Conservation (phyloP, 768 basidiomycete species). For the Mycena crocata region DNA sequence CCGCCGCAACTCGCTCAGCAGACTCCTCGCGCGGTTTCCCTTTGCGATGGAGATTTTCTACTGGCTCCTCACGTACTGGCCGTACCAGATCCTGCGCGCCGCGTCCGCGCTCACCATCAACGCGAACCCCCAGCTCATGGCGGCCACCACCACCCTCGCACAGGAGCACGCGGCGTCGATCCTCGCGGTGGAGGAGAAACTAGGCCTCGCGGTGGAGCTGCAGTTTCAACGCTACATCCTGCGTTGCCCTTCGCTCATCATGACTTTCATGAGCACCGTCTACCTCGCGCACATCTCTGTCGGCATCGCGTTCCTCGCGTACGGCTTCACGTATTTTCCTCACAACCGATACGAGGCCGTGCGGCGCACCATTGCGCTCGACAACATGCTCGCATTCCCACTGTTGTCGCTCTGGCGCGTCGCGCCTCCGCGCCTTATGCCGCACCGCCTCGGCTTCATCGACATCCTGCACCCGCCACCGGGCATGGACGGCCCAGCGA, state of each 20-base stretch:
- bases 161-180: slow-evolving; percentile 8
- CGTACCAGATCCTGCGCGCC: slow-evolving; percentile 6
- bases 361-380: slow-evolving; percentile 16
- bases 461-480: slow-evolving; percentile 15
- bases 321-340: slow-evolving; percentile 21
- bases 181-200: slow-evolving; percentile 4
- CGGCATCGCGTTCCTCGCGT: slow-evolving; percentile 15
- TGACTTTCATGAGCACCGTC: slow-evolving; percentile 5
- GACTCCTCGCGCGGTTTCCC: slow-evolving; percentile 13
- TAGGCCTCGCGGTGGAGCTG: slow-evolving; percentile 19
- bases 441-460: slow-evolving; percentile 6
- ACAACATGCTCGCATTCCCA: neutral
- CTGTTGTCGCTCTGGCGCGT: slow-evolving; percentile 1
- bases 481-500: neutral
- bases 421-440: slow-evolving; percentile 17
- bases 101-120: slow-evolving; percentile 1
- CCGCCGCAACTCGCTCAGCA: neutral
- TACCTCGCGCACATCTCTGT: slow-evolving; percentile 1
- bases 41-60: slow-evolving; percentile 22
- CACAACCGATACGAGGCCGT: slow-evolving; percentile 1
- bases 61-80: slow-evolving; percentile 11
- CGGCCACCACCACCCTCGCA: neutral
- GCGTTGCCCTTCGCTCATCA: neutral
- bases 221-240: slow-evolving; percentile 18
- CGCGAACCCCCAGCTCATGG: neutral